Evolutionary conservation across 345 rosid genomes (phyloP), one percentile per base, ranked within the genome.

Genomic region (Corchorus olitorius): DNA sequence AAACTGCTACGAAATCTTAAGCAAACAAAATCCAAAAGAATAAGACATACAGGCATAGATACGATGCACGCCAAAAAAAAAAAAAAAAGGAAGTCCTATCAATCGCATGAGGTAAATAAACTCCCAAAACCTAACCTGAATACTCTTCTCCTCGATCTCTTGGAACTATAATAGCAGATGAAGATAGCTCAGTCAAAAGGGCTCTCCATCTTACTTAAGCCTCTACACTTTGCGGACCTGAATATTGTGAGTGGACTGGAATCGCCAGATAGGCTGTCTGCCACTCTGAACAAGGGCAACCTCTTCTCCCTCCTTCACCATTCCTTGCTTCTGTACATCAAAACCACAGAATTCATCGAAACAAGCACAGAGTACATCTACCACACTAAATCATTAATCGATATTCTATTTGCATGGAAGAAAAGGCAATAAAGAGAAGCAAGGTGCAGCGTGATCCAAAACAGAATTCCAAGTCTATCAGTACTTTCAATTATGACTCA

Each of bases 241-340:
- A 80, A 94, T 94, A 80, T 92, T 96, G 81, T 96, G 99, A 4
- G 98, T 94, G 46, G 99, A 92, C 60, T 91, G 97, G 82, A 90
- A 92, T 73, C 98, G 87, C 98, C 99, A 96, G 78, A 94, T 96
- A 71, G 98, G 98, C 74, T 91, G 91, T 71, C 88, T 87, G 34
- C 98, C 99, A 66, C 99, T 96, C 86, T 89, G 97, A 65, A 96
- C 86, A 50, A 94, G 93, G 1, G 97, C 97, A 37, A 96, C 88
- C 84, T 96, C 98, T 84, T 96, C 98, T 78, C 97, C 99, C 76
- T 88, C 86, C 84, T 90, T 94, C 63, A 96, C 94, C 99, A 94
- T 90, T 54, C 98, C 98, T 87, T 93, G 97, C 60, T 88, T 83
- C 99, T 94, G 95, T 70, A 56, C 50, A 81, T 22, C 17, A 71